Base-by-base conservation (phyloP, 495 filamentous ascomycete species). In the Talaromyces liani region DNA sequence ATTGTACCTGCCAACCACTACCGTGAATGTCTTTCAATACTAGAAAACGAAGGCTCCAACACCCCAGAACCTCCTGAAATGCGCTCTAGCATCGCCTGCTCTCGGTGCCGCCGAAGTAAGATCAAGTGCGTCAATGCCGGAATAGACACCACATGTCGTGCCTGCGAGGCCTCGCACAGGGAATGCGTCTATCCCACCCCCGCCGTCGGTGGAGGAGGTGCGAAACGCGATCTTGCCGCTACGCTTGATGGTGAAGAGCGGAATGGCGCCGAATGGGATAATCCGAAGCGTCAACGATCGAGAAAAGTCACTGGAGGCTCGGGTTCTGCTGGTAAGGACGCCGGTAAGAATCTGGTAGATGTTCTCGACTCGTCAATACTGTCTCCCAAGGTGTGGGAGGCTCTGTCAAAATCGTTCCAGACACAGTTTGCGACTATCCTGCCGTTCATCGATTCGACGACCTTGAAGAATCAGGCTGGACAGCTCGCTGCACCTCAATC, bases 61-160 rank as follows among this genome's bases (percentile, higher is more conserved):
- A 51, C 27, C 45, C 39, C 45, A 27, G 24, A 51, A 25, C 41
- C 14, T 58, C 41, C 56, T 59, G 57, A 64, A n/a, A 88, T 92
- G 85, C 82, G 90, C 61, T 91, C 89, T 57, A 90, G 87, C 66
- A 91, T 93, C 66, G 90, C 90, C 65, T 93, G 90, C 73, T 82
- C 83, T 64, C 81, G 86, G 58, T 93, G 90, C 77, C 84, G 90
- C 62, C 87, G 88, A 70, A 90, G 87, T 72, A 93, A 93, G 72
- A 88, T 92, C 73, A 93, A 92, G 78, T 90, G 82, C 72, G 87
- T 91, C 77, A 96, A 96, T 75, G 80, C 79, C 68, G 90, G 90
- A 59, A 85, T 87, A 61, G 82, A 85, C 65, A 87, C 85, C 20
- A 87, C 84, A 24, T 96, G 91, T 75, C 86, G 88, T 63, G 88